Conservation (phyloP, 1,284 basidiomycete species). For the Ustilago loliicola region DNA sequence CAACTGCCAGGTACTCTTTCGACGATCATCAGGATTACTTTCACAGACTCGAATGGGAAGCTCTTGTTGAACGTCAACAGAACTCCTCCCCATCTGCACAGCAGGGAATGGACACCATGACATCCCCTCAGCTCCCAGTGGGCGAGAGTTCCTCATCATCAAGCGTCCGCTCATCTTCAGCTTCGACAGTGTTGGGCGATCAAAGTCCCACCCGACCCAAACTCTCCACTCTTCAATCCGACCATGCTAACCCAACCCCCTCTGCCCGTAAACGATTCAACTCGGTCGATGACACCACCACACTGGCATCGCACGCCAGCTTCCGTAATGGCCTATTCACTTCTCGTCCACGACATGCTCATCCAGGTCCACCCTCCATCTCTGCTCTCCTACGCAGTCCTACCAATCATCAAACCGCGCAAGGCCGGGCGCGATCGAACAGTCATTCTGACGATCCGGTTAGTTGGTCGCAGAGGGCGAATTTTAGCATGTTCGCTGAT, state of each 20-base stretch:
- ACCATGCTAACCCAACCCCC: background rate
- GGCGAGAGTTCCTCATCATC: constrained; percentile 9
- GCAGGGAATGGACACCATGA: constrained; percentile 2
- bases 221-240: constrained; percentile 1
- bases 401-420: constrained; percentile 1
- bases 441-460: constrained; percentile 25
- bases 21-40: constrained; percentile 55
- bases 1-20: constrained; percentile 40
- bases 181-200: constrained; percentile 15
- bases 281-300: constrained; percentile 25
- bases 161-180: constrained; percentile 8
- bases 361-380: constrained; percentile 35
- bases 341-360: constrained; percentile 35
- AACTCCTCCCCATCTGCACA: constrained; percentile 7
- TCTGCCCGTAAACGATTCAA: constrained; percentile 31
- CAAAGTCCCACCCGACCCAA: constrained; percentile 17
- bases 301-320: constrained; percentile 6
- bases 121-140: background rate
- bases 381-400: constrained; percentile 19
- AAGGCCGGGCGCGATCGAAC: constrained; percentile 16
- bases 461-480: constrained; percentile 20
- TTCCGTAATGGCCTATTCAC: constrained; percentile 30
- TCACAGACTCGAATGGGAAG: constrained; percentile 43
- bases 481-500: constrained; percentile 31
- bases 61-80: constrained; percentile 20